Percentiles rank a stretch among this genome's conserved stretches.
Conservation (phyloP, 371 early-diverging fungal genomes). For the Saksenaea oblongispora region DNA sequence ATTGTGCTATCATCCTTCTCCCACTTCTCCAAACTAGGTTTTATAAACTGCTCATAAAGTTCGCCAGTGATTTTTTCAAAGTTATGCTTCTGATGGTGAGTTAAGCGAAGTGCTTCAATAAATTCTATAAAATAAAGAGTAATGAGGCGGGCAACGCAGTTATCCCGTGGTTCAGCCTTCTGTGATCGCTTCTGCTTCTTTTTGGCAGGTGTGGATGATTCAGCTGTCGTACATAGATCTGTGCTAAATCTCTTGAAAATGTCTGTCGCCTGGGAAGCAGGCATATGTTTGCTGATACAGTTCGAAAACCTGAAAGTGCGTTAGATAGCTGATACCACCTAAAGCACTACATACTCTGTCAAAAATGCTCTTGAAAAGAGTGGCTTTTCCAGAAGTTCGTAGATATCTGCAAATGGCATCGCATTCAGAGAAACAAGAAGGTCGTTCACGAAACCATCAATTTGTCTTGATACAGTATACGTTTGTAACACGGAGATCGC, state of each 20-base stretch:
- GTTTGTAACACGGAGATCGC: conserved; percentile 31
- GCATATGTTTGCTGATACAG: conserved; percentile 39
- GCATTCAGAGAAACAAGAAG: conserved; percentile 32
- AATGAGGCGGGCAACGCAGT: conserved; percentile 23
- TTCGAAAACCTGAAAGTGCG: conserved; percentile 26
- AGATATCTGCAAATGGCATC: conserved; percentile 17
- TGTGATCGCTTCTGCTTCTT: conserved; percentile 33
- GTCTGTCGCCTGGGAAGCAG: conserved; percentile 42
- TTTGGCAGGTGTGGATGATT: conserved; percentile 20
- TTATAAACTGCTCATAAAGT: conserved; percentile 26
- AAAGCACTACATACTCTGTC: conserved; percentile 39
- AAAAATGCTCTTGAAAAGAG: conserved; percentile 44
- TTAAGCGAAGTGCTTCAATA: conserved; percentile 42
- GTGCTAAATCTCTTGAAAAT: conserved; percentile 45
- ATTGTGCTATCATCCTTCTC: conserved; percentile 1
- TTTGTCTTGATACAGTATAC: conserved; percentile 54
- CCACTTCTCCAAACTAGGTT: conserved; percentile 22
- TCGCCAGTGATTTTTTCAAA: conserved; percentile 16
- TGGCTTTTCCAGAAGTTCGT: conserved; percentile 34
- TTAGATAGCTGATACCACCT: neutral
- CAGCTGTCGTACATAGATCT: conserved; percentile 18
- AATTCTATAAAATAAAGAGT: conserved; percentile 44
- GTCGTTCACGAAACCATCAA: conserved; percentile 47
- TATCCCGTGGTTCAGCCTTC: neutral
- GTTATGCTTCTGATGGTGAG: conserved; percentile 33